phyloP scores from a whole-genome alignment of 169 alveolate species.

The Plasmodium coatneyi region DNA sequence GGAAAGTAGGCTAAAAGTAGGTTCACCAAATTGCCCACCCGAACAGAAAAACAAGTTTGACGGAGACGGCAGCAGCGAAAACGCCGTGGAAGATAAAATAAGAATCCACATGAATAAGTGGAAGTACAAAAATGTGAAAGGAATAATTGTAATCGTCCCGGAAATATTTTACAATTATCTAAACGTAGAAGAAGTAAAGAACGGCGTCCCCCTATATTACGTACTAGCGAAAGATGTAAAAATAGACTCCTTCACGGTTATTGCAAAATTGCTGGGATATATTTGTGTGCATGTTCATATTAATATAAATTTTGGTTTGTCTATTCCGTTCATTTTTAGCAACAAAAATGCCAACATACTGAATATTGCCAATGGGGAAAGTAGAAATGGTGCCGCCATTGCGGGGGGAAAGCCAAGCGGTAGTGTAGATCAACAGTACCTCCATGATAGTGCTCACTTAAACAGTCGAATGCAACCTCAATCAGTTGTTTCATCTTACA shows the following conservation, averaged over 20 bases:
- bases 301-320: slow-evolving; percentile 46
- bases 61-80: background rate
- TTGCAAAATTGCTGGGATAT: slow-evolving; percentile 59
- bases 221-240: slow-evolving; percentile 35
- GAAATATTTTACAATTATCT: slow-evolving; percentile 55
- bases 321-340: slow-evolving; percentile 51
- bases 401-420: background rate
- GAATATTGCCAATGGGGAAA: slow-evolving; percentile 24
- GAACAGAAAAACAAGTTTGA: background rate
- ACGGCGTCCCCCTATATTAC: slow-evolving; percentile 27
- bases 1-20: background rate
- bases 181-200: slow-evolving; percentile 38
- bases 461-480: background rate
- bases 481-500: background rate
- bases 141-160: slow-evolving; percentile 42
- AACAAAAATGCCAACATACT: slow-evolving; percentile 32
- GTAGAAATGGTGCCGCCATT: background rate
- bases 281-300: slow-evolving; percentile 62
- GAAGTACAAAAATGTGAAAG: slow-evolving; percentile 54
- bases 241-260: slow-evolving; percentile 44
- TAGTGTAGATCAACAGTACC: background rate
- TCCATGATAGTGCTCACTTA: background rate
- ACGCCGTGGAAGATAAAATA: slow-evolving; percentile 9
- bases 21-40: background rate
- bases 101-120: background rate